These are phyloP conservation scores for Noccaea bulbosa DNA, from an alignment of 345 rosid species.

Conservation along the genomic window DNA sequence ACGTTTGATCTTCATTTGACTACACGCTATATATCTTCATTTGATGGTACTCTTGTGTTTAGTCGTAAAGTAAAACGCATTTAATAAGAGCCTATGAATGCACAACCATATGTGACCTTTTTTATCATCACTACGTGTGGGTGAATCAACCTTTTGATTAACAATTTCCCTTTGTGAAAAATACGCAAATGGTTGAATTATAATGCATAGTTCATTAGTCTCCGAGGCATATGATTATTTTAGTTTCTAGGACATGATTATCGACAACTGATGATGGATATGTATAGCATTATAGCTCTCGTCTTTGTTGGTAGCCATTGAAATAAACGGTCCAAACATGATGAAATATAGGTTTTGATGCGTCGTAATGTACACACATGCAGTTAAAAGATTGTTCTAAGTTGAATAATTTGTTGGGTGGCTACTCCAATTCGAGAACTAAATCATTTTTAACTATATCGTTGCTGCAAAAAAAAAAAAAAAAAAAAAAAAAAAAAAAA, in stretches of 20 bases:
- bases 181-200: conserved; percentile 12
- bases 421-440: neutral
- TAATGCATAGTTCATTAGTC: conserved; percentile 8
- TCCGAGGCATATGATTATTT: conserved; percentile 16
- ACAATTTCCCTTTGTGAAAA: neutral
- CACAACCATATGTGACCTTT: conserved; percentile 22
- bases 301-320: conserved; percentile 16
- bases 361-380: neutral
- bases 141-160: conserved; percentile 24
- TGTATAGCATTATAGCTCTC: neutral
- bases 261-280: conserved; percentile 11
- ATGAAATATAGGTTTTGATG: conserved; percentile 25
- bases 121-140: conserved; percentile 39
- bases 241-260: conserved; percentile 20
- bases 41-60: conserved; percentile 18
- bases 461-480: too few relatives aligned
- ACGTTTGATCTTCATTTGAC: too few relatives aligned
- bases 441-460: neutral
- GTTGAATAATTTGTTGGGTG: neutral
- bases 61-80: conserved; percentile 4
- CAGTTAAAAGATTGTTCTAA: neutral
- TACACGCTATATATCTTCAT: too few relatives aligned
- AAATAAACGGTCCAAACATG: conserved; percentile 14
- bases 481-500: too few relatives aligned
- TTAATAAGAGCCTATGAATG: conserved; percentile 6